Evolutionary conservation across 768 basidiomycete species (phyloP), one percentile per base, ranked within the genome.

Genomic region (Kwoniella sp.): DNA sequence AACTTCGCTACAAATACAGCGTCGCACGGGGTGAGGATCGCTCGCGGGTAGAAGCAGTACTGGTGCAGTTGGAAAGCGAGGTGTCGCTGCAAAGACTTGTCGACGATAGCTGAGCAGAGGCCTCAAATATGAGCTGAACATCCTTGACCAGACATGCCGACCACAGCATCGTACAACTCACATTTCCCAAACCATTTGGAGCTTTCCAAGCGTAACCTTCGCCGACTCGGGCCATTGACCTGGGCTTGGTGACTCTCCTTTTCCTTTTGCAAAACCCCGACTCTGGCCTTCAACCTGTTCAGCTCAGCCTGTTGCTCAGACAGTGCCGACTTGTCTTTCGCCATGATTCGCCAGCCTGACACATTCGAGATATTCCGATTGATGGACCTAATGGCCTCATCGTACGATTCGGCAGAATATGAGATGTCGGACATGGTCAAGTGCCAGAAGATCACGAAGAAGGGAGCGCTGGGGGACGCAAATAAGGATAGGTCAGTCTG

Each of bases 381-480:
- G 55, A 84, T 76, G 22, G 79, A 73, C 26, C 85, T 84, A 30
- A 86, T 86, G 73, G 93, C 90, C 73, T 90, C 89, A 51, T 91
- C 88, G 67, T 98, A 99, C 65, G 86, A 86, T 5, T 86, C 75
- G 20, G 85, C 83, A 0, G 94, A 93, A 13, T 91, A 89, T 0
- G 86, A 82, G 34, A 98, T 84, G 79, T 99, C 96, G 73, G 93
- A 91, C 34, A 90, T 89, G 0, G 92, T 90, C 57, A 98, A 81
- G 79, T 97, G 94, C 96, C 96, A 99, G 82, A 97, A 99, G 2
- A 94, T 93, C 52, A 91, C 82, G 75, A 93, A 97, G 82, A 99
- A 98, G 1, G 88, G 90, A 29, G 93, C 89, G 2, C 95, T 96
- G 13, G n/a, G n/a, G n/a, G n/a, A 55, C 25, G 70, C 58, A 22